phyloP scores from a whole-genome alignment of 73 alveolate genomes.

The Tetrahymena borealis region DNA sequence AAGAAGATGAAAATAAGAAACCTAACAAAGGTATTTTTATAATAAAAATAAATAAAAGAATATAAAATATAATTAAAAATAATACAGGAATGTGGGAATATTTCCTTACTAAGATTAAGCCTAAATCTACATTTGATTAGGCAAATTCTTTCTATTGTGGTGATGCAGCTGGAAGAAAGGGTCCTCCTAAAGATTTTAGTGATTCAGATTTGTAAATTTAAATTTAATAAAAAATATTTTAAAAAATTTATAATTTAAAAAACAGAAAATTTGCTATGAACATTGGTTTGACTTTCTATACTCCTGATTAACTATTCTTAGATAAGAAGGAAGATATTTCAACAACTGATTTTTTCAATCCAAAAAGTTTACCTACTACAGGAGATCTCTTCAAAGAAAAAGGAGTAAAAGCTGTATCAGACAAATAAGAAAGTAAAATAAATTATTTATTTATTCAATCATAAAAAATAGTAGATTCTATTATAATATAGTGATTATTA shows the following conservation, averaged over 20 bases:
- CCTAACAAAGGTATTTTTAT: conserved; percentile 64
- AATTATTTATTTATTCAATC: conserved; percentile 36
- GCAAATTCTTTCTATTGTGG: conserved; percentile 84
- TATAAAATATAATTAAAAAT: neutral
- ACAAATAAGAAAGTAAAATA: conserved; percentile 40
- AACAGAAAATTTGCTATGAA: conserved; percentile 81
- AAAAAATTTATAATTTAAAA: neutral
- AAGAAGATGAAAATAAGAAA: conserved; percentile 82
- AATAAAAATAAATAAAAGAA: neutral
- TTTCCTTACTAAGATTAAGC: conserved; percentile 55
- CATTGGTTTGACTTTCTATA: conserved; percentile 76
- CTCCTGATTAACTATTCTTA: conserved; percentile 93
- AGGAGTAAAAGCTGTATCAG: conserved; percentile 13
- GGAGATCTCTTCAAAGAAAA: conserved; percentile 16
- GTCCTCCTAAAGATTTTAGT: conserved; percentile 80
- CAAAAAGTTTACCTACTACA: conserved; percentile 7
- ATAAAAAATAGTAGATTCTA: conserved; percentile 29
- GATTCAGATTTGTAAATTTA: conserved; percentile 73
- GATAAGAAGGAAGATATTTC: conserved; percentile 54
- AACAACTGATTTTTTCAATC: conserved; percentile 39
- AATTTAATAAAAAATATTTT: neutral
- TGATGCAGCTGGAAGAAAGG: conserved; percentile 98
- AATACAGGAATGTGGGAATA: conserved; percentile 85
- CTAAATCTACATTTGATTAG: conserved; percentile 55
- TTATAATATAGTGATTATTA: conserved; percentile 44